These are phyloP conservation scores for Oleoguttula mirabilis DNA, from an alignment of 495 filamentous ascomycete genomes.

Conservation along the genomic window DNA sequence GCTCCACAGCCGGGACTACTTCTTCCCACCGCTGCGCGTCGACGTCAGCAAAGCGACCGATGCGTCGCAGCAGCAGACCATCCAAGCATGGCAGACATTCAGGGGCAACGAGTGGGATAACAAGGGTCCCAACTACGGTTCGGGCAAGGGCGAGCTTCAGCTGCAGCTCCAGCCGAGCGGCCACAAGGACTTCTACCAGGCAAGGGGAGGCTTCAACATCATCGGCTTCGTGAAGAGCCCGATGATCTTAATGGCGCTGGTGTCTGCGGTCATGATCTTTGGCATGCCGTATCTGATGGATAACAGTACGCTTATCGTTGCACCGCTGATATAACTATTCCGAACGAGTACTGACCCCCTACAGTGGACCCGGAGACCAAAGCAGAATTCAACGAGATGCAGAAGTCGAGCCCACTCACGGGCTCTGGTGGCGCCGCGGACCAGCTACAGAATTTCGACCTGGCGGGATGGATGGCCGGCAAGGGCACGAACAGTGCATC, in stretches of 20 bases:
- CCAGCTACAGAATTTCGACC: constrained; percentile 62
- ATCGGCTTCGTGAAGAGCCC: constrained; percentile 76
- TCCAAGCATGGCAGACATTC: constrained; percentile 72
- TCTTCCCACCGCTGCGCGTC: constrained; percentile 63
- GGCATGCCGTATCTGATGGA: constrained; percentile 91
- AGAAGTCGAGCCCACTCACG: constrained; percentile 58
- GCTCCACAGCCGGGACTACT: constrained; percentile 57
- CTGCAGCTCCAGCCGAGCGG: constrained; percentile 52
- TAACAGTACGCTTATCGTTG: constrained; percentile 58
- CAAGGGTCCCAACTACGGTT: constrained; percentile 49
- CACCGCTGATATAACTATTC: not conserved
- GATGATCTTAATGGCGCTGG: constrained; percentile 83
- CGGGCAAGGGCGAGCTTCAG: constrained; percentile 22
- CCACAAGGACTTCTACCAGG: constrained; percentile 59
- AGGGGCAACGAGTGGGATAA: constrained; percentile 81
- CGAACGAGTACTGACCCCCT: constrained; percentile 4
- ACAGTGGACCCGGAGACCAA: constrained; percentile 90
- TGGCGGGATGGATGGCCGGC: constrained; percentile 73
- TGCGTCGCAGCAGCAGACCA: constrained; percentile 30
- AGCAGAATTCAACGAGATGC: constrained; percentile 82
- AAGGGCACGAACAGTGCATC: constrained; percentile 30
- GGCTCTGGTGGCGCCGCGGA: constrained; percentile 32
- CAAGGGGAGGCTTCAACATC: constrained; percentile 61
- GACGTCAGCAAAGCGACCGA: constrained; percentile 41
- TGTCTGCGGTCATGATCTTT: constrained; percentile 66